Conservation (phyloP, 257 asterid species). For the Ajuga chamaepitys region DNA sequence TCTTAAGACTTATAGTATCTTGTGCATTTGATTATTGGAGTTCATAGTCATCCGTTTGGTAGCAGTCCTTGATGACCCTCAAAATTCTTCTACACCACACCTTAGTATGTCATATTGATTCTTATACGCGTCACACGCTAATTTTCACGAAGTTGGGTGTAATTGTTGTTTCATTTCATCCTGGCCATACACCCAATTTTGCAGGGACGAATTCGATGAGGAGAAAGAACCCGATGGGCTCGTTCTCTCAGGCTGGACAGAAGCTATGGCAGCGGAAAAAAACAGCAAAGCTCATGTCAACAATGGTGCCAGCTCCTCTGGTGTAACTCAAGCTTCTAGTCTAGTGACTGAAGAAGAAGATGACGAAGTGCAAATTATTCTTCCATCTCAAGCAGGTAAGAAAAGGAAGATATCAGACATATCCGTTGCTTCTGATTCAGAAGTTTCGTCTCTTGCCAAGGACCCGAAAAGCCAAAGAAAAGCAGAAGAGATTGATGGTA, state of each 20-base stretch:
- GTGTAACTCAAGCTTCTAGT: conserved; percentile 32
- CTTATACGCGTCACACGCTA: too few species aligned
- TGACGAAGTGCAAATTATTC: conserved; percentile 48
- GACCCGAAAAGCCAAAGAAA: conserved; percentile 33
- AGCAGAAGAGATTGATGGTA: conserved; percentile 30
- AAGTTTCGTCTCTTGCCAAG: conserved; percentile 1
- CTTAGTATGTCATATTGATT: background rate
- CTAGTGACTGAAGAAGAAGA: conserved; percentile 44
- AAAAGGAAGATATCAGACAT: conserved; percentile 53
- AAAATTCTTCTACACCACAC: background rate
- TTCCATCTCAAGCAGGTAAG: conserved; percentile 42
- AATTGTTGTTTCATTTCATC: too few species aligned
- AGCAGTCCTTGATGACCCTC: background rate
- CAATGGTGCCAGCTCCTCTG: conserved; percentile 68
- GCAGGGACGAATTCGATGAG: conserved; percentile 87
- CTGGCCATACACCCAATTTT: conserved; percentile 7
- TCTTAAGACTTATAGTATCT: too few species aligned
- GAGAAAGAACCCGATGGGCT: conserved; percentile 94
- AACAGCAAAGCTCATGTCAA: conserved; percentile 27
- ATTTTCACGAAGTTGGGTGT: background rate
- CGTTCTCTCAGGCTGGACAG: conserved; percentile 86
- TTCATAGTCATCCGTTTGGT: background rate
- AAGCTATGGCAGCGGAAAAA: conserved; percentile 39
- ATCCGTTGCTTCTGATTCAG: conserved; percentile 19
- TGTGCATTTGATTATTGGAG: too few species aligned